A percentile compares a stretch with the other conserved stretches of the same genome.
Evolutionary conservation across 2,329 filamentous ascomycete genomes (phyloP).

Genomic region (Reticulascus tulasneorum): DNA sequence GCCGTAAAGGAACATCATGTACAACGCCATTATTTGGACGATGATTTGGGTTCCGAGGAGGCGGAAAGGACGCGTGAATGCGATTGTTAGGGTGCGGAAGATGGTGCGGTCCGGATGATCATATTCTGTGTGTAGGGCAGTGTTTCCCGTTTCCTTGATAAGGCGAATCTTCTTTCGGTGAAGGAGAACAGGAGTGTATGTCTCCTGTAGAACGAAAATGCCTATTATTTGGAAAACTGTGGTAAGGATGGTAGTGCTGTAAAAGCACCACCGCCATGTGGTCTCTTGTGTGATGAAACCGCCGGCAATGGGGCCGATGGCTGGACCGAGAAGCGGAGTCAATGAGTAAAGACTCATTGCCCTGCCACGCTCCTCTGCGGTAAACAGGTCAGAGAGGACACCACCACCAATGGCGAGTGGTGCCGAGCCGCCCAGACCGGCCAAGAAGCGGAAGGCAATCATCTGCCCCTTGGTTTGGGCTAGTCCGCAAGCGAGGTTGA

Average conservation of each 20-base stretch:
- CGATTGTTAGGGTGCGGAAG: constrained; percentile 4
- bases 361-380: constrained; percentile 34
- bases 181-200: constrained; percentile 61
- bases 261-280: constrained; percentile 73
- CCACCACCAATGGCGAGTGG: constrained; percentile 39
- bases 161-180: constrained; percentile 53
- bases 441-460: constrained; percentile 42
- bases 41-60: constrained; percentile 44
- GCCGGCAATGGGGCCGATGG: constrained; percentile 63
- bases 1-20: constrained; percentile 45
- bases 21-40: constrained; percentile 41
- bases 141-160: constrained; percentile 54
- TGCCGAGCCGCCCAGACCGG: constrained; percentile 35
- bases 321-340: constrained; percentile 54
- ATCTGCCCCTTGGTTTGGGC: constrained; percentile 38
- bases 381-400: constrained; percentile 38
- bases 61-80: constrained; percentile 39
- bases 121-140: constrained; percentile 42
- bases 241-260: constrained; percentile 58
- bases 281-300: constrained; percentile 60
- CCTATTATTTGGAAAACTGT: constrained; percentile 56
- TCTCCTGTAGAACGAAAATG: constrained; percentile 59
- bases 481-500: constrained; percentile 58
- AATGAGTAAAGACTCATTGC: constrained; percentile 33
- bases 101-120: constrained; percentile 36